These are phyloP conservation scores for Physocladia obscura DNA, from an alignment of 192 early-diverging fungal species.

Conservation along the genomic window DNA sequence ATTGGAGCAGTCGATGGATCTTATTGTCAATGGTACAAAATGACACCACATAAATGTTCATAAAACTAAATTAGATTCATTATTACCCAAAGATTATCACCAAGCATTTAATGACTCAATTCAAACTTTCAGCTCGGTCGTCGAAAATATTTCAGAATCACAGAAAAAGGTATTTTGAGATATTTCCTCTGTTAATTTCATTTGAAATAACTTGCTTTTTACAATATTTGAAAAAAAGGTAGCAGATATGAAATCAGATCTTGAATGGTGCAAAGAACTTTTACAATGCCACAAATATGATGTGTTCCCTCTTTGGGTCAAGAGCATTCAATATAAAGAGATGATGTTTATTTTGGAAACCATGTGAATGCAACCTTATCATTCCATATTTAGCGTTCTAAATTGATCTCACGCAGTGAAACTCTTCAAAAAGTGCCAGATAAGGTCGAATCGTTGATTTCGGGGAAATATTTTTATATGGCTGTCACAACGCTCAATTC, in stretches of 20 bases:
- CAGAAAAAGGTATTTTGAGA: neutral
- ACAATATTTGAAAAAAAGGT: slow-evolving; percentile 46
- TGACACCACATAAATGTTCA: no score
- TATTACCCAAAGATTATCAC: slow-evolving; percentile 64
- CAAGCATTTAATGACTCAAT: slow-evolving; percentile 60
- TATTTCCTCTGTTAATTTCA: no score
- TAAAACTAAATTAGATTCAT: neutral
- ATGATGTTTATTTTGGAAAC: slow-evolving; percentile 57
- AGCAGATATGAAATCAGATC: slow-evolving; percentile 38
- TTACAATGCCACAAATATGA: slow-evolving; percentile 62
- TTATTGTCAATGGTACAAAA: slow-evolving; percentile 64
- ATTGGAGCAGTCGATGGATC: slow-evolving; percentile 57
- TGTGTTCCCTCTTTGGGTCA: slow-evolving; percentile 60
- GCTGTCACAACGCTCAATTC: slow-evolving; percentile 45
- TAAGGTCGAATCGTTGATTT: slow-evolving; percentile 47
- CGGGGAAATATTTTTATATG: slow-evolving; percentile 51
- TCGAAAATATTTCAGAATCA: slow-evolving; percentile 54
- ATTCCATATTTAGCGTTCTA: neutral
- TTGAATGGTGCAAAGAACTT: slow-evolving; percentile 50
- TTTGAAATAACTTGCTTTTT: neutral
- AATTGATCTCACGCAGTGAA: slow-evolving; percentile 33
- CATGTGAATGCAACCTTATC: slow-evolving; percentile 38
- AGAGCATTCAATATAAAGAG: slow-evolving; percentile 61
- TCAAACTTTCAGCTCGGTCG: slow-evolving; percentile 57
- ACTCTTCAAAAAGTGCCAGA: slow-evolving; percentile 49